A percentile compares a stretch with the other conserved stretches of the same genome.
Evolutionary conservation across 305 asterid species (phyloP).

Genomic region (Petunia hybrid): DNA sequence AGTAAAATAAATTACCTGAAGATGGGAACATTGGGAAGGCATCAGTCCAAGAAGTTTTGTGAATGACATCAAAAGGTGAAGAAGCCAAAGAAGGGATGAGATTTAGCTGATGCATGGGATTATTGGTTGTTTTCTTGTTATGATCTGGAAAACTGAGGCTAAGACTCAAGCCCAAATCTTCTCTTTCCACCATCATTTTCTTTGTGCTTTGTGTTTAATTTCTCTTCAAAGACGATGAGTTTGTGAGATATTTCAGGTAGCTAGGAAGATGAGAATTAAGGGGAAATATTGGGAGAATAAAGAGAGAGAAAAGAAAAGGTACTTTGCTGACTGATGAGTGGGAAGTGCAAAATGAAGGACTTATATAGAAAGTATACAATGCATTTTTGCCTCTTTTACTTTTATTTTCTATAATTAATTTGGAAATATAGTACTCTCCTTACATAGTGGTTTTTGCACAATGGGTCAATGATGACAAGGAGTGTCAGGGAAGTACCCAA

Average conservation of each 20-base stretch:
- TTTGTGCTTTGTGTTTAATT: background rate
- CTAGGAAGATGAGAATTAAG: background rate
- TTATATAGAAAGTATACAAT: slow-evolving; percentile 52
- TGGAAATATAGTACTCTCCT: background rate
- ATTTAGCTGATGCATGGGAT: slow-evolving; percentile 49
- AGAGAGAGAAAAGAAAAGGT: slow-evolving; percentile 34
- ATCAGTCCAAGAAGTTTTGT: slow-evolving; percentile 31
- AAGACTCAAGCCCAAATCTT: slow-evolving; percentile 76
- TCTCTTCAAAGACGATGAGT: too few relatives aligned
- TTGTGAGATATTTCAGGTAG: background rate
- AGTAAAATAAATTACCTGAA: slow-evolving; percentile 29
- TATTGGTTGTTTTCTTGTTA: slow-evolving; percentile 28
- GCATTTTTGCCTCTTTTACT: slow-evolving; percentile 1
- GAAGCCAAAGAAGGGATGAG: slow-evolving; percentile 52
- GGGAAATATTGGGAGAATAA: slow-evolving; percentile 32
- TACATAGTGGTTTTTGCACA: slow-evolving; percentile 30
- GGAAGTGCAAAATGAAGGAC: slow-evolving; percentile 37
- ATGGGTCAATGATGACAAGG: slow-evolving; percentile 47
- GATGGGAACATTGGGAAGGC: slow-evolving; percentile 33
- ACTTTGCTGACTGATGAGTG: slow-evolving; percentile 46
- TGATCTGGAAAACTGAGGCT: slow-evolving; percentile 63
- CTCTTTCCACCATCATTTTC: slow-evolving; percentile 61
- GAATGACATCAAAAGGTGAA: slow-evolving; percentile 31
- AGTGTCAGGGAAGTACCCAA: slow-evolving; percentile 45
- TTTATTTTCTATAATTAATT: background rate